A percentile compares a stretch with the other conserved stretches of the same genome.
Evolutionary conservation across 257 asterid species (phyloP).

Genomic region (Handroanthus guayacan): DNA sequence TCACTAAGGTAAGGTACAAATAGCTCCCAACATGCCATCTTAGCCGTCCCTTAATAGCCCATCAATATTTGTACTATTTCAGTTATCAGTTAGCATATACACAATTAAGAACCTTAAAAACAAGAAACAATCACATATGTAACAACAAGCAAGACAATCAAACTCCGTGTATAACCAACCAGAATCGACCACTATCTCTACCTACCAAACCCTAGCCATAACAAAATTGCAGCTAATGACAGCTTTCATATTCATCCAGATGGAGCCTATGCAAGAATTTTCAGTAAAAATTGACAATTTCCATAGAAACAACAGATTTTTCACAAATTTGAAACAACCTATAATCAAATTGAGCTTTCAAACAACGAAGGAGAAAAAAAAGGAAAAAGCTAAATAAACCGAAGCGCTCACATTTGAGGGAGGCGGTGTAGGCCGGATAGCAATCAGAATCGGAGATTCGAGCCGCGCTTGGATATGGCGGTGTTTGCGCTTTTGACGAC

Average conservation of each 20-base stretch:
- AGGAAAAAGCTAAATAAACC: background rate
- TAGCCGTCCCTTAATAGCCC: too few species aligned
- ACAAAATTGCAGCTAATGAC: background rate
- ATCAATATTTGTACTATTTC: background rate
- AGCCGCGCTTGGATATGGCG: conserved; percentile 76
- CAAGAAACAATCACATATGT: background rate
- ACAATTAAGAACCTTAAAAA: background rate
- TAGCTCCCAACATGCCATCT: background rate
- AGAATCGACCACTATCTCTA: background rate
- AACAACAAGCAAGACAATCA: background rate
- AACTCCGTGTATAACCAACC: background rate
- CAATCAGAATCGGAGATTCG: conserved; percentile 81
- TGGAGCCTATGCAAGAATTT: background rate
- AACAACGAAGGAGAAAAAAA: background rate
- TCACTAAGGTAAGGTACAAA: background rate
- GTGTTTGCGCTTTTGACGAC: conserved; percentile 56
- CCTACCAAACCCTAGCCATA: conserved; percentile 3
- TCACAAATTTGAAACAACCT: background rate
- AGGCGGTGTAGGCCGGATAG: conserved; percentile 82
- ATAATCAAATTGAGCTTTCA: conserved; percentile 8
- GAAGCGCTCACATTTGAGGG: conserved; percentile 72
- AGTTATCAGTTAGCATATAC: background rate
- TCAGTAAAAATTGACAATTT: background rate
- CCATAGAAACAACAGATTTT: background rate
- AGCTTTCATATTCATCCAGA: background rate